Base-by-base conservation (phyloP, 345 rosid genomes). In the Rubroshorea leprosula region DNA sequence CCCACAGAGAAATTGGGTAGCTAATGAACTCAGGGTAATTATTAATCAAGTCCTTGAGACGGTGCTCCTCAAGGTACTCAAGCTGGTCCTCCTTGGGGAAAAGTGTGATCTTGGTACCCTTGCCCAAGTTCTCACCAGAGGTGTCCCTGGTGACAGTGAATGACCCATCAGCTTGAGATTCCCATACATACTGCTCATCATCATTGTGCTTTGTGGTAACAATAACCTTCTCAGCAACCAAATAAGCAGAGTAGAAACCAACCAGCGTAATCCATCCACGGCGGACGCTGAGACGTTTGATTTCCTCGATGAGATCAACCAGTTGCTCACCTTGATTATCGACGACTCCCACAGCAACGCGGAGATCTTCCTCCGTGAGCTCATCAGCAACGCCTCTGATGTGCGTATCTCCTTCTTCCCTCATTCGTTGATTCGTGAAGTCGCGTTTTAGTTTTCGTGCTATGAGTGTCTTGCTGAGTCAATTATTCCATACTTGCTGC, bases 21-120 rank as follows among this genome's bases (percentile, higher is more conserved):
- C 91, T 86, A 13, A 89, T 89, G 77, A 89, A 86, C 63, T 89
- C 97, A n/a, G 97, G 86, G 66, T 89, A 95, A 82, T 89, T 89
- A 83, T 86, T 86, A 23, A 89, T 64, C 67, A 89, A 69, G 64
- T 89, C 97, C 83, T 89, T 89, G 13, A 89, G 72, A 0, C 95
- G 75, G 17, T 95, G 79, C 74, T 89, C 95, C 75, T 89, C 97
- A 18, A 89, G 86, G 65, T 86, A 89, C 79, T 89, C 97, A 46
- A 89, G 82, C 56, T 89, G 95, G 50, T 89, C 97, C 8, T 86
- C 97, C 74, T 86, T 89, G 1, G 86, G 90, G 79, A 50, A 31
- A 19, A 89, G 89, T 0, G 75, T 72, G 7, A 89, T 89, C 80
- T 86, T 89, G 0, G 95, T 86, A 17, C 97, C 97, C 20, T 91